Evolutionary conservation across 257 asterid genomes (phyloP).

Genomic region (Jacaranda copaia): DNA sequence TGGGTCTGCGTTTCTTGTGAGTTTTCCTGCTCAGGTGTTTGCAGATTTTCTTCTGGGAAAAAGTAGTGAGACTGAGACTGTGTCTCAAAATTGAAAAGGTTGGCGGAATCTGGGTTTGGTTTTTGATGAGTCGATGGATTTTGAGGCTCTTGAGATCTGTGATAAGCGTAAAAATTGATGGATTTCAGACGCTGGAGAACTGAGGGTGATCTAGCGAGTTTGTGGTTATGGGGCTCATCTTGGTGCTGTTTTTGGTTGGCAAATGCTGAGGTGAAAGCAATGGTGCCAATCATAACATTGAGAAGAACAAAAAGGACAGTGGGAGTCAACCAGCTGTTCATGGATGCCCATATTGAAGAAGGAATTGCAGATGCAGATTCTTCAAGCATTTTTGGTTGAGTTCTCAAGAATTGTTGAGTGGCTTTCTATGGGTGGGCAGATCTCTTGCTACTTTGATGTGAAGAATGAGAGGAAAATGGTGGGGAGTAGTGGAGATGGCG

Average conservation of each 20-base stretch:
- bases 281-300: constrained; percentile 70
- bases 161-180: constrained; percentile 44
- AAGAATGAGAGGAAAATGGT: background rate
- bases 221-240: constrained; percentile 30
- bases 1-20: constrained; percentile 35
- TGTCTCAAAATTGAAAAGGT: constrained; percentile 40
- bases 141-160: constrained; percentile 58
- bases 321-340: constrained; percentile 82
- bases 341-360: constrained; percentile 70
- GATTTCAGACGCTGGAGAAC: constrained; percentile 71
- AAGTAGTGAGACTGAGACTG: constrained; percentile 38
- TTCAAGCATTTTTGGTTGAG: constrained; percentile 47
- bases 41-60: constrained; percentile 39
- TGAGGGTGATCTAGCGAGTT: constrained; percentile 55
- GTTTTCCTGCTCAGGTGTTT: constrained; percentile 11
- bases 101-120: constrained; percentile 44
- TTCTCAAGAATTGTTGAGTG: background rate
- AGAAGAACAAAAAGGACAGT: constrained; percentile 73
- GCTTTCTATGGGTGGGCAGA: background rate
- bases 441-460: background rate
- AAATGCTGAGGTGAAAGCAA: constrained; percentile 59
- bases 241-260: constrained; percentile 39
- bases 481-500: constrained; percentile 3
- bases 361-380: constrained; percentile 61
- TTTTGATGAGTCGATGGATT: constrained; percentile 19